phyloP scores from a whole-genome alignment of 2,329 filamentous ascomycete genomes.

The Aureobasidium sp. region DNA sequence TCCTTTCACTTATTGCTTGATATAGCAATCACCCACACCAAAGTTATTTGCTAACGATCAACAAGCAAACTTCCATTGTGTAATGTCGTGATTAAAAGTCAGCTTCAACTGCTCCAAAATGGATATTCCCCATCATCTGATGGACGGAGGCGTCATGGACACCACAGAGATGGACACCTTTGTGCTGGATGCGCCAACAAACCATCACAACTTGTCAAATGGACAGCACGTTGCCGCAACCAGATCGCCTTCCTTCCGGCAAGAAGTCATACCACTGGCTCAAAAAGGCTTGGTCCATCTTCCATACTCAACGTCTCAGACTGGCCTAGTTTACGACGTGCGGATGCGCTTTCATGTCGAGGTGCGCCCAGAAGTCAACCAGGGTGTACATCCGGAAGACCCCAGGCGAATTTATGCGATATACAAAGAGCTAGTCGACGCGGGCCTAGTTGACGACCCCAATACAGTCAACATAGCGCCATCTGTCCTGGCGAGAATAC shows the following conservation, averaged over 20 bases:
- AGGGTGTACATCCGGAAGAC: conserved; percentile 82
- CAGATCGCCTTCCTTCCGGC: conserved; percentile 2
- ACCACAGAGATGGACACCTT: conserved; percentile 7
- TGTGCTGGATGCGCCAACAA: not conserved
- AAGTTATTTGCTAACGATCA: not conserved
- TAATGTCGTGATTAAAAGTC: not conserved
- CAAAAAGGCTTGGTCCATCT: conserved; percentile 29
- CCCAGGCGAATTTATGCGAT: conserved; percentile 88
- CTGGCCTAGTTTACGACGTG: conserved; percentile 66
- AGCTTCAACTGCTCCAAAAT: not conserved
- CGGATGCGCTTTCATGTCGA: conserved; percentile 96
- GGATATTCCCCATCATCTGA: conserved; percentile 3
- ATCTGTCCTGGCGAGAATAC: conserved; percentile 61
- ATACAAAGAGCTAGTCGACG: conserved; percentile 77
- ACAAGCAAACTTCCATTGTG: not conserved
- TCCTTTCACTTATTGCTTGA: not conserved
- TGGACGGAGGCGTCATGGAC: conserved; percentile 9
- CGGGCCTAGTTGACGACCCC: conserved; percentile 64
- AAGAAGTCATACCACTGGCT: not conserved
- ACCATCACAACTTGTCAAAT: not conserved
- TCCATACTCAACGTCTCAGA: conserved; percentile 33
- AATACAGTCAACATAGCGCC: conserved; percentile 42
- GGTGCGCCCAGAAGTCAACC: conserved; percentile 45
- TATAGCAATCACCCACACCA: not conserved
- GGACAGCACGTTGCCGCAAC: not conserved